Evolutionary conservation across 2,329 filamentous ascomycete genomes (phyloP), one percentile per base, ranked within the genome.

Genomic region (Hypoxylon sp.): DNA sequence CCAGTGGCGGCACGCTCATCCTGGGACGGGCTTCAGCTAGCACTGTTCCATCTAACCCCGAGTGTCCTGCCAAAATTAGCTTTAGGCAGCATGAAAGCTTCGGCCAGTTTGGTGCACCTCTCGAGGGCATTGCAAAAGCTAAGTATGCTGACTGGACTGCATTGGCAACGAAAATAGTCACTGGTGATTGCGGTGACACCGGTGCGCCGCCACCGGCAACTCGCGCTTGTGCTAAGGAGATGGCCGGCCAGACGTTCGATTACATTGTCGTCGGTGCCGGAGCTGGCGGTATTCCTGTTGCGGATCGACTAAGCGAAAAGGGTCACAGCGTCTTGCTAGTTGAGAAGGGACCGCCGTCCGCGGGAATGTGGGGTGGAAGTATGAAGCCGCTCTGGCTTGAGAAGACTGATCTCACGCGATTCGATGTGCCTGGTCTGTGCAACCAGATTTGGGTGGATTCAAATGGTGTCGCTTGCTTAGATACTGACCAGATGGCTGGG

Each of bases 401-500:
- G 42, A 86, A 85, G 56, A 88, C 87, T 11, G 87, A 88, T 31
- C 79, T 92, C 21, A 92, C 90, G 2, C 88, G 90, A 54, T 92
- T 92, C 74, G 91, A 93, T 74, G 87, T 92, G 8, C 91, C 91
- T 0, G 89, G 90, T 62, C 85, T 92, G 66, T 92, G 89, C 79
- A 92, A 92, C 77, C 84, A 92, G 78, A 91, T 93, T 73, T 91
- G 89, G 86, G 81, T 83, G 6, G 86, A 91, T 75, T 88, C 87
- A 11, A 82, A 83, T 4, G 89, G 88, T 37, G 88, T 92, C 70
- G 87, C 88, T 48, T 93, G 91, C 79, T 84, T 84, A 4, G 91
- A 93, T 77, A 89, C 88, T 10, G 89, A 91, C 70, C 88, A 91
- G 74, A 92, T 92, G 89, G 89, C 89, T n/a, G 91, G 90, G 11